Evolutionary conservation across 2,329 filamentous ascomycete genomes (phyloP), one percentile per base, ranked within the genome.

Genomic region (Cytospora leucostoma): DNA sequence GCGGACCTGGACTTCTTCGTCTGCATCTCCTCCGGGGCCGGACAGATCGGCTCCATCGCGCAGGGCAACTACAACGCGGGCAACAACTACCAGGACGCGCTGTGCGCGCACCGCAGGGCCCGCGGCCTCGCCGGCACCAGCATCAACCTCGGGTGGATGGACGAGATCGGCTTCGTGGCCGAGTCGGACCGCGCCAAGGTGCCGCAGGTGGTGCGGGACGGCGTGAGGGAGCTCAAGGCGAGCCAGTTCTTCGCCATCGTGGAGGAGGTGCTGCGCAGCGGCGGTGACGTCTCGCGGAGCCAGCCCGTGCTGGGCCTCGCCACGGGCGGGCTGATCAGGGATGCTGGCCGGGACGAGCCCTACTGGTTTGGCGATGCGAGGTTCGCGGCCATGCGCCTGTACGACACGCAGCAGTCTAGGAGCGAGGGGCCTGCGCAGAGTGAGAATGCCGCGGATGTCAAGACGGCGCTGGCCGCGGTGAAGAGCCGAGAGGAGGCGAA

Each of bases 31-130:
- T 72, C 70, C 6, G 64, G 68, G 7, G 69, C 70, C 10, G 71
- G 71, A 1, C 69, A 71, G 57, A 70, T 73, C 34, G 71, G 71
- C 13, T 72, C 71, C 19, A 70, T 71, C 44, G 71, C 70, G n/a
- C 71, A 73, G 65, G 70, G 69, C 44, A 71, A 72, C 40, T 72
- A 73, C 66, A 72, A 72, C 59, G 66, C 70, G 33, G 71, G 71
- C 34, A 72, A 72, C 57, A 71, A 70, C 15, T 72, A 71, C 66
- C 70, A 72, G 58, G 70, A 72, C 21, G 68, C 69, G 32, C 66
- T 72, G 35, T 69, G 69, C 61, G 62, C 69, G 56, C 67, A 72
- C 63, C 70, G 71, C 21, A 67, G 69, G 17, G 62, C 67, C 33
- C 68, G 67, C 32, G 71, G 70, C n/a, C 65, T 72, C 7, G 56